Evolutionary conservation across 2,329 filamentous ascomycete genomes (phyloP), one percentile per base, ranked within the genome.

Genomic region (Aspergillus sp.): DNA sequence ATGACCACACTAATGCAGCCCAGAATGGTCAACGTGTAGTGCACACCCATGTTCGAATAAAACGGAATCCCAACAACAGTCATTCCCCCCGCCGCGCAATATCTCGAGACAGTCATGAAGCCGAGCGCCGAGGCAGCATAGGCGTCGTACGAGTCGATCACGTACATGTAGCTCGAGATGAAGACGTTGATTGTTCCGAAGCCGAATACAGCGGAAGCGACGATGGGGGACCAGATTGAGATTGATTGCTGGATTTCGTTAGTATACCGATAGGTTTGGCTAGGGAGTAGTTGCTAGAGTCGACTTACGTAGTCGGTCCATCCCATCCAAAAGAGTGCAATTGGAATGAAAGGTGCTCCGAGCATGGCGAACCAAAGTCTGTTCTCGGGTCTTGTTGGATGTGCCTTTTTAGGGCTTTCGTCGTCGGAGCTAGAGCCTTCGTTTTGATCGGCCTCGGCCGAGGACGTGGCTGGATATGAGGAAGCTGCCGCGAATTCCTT

Each of bases 311-410:
- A 71, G 45, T 70, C 68, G 0, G 82, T 85, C 85, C 85, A 87
- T 0, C 79, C 85, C 74, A 88, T 84, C 84, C 84, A 87, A 68
- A 88, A 87, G 5, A 87, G 73, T 1, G 76, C 77, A 31, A 86
- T 75, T 0, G 85, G 84, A 5, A 87, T 80, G 0, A 79, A 72
- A 0, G 82, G 80, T 0, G 82, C 79, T 0, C 81, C 80, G 1
- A 85, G 70, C 73, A 87, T 87, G 4, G 80, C 79, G 54, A 81
- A 85, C 79, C 80, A 86, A 0, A 88, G 75, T 4, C 85, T 76
- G 47, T 84, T 83, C 60, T 88, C 85, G 0, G 84, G 84, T 3
- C 80, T 59, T 0, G 66, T 68, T 72, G 54, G 48, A 17, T 57
- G 52, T 3, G 49, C 17, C 3, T 54, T 45, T 7, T 31, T 28